phyloP scores from a whole-genome alignment of 2,329 filamentous ascomycete genomes.

The Fusarium duplospermum region DNA sequence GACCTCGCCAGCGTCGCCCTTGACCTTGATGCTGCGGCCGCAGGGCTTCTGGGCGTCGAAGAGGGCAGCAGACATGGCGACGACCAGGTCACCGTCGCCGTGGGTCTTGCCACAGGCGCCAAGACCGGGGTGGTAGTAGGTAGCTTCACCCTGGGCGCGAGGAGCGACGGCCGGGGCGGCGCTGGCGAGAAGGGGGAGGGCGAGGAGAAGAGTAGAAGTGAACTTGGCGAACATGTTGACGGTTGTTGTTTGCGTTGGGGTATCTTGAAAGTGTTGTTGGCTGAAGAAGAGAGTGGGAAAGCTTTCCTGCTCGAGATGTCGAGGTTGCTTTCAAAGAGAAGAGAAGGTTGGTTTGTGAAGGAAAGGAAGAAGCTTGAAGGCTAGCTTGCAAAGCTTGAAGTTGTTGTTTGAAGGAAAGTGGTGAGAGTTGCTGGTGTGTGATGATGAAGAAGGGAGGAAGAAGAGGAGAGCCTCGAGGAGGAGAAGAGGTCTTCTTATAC shows the following conservation, averaged over 20 bases:
- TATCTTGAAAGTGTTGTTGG: background rate
- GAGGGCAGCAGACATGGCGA: constrained; percentile 73
- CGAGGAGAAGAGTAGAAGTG: constrained; percentile 29
- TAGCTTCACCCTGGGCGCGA: constrained; percentile 30
- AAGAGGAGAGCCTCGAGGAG: background rate
- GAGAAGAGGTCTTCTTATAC: constrained; percentile 24
- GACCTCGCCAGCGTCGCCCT: constrained; percentile 57
- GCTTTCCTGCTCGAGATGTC: background rate
- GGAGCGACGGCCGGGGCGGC: constrained; percentile 26
- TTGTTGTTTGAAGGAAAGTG: constrained; percentile 5
- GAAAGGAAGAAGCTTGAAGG: constrained; percentile 9
- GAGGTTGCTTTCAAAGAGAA: background rate
- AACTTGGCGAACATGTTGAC: constrained; percentile 40
- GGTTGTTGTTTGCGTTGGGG: background rate
- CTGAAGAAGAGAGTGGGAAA: background rate
- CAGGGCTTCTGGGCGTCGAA: constrained; percentile 73
- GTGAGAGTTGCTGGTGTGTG: constrained; percentile 2
- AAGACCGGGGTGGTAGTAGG: constrained; percentile 72
- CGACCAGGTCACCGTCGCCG: constrained; percentile 67
- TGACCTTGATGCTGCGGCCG: constrained; percentile 72
- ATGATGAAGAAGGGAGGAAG: constrained; percentile 18
- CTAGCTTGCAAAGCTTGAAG: constrained; percentile 17
- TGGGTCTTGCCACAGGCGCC: constrained; percentile 76
- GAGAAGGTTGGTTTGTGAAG: background rate
- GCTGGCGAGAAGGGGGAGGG: constrained; percentile 30